Conservation (phyloP, 75 land plant genomes). For the Cryptomeria japonica region DNA sequence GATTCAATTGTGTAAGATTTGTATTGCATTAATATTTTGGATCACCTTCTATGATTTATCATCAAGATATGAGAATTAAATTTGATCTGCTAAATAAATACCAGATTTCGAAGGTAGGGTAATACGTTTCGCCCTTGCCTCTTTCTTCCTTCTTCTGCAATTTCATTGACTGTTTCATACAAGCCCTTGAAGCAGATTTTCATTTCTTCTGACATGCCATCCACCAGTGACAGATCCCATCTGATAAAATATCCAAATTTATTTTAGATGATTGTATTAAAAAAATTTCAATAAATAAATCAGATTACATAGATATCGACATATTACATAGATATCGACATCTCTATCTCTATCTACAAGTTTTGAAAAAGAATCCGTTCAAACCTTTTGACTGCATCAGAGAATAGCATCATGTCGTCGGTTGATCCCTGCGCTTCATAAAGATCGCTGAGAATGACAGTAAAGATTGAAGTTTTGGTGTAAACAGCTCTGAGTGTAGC, state of each 20-base stretch:
- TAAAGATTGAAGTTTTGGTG: conserved; percentile 15
- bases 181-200: conserved; percentile 8
- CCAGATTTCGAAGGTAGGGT: background rate
- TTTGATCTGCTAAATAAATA: background rate
- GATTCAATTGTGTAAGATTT: no score
- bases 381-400: conserved; percentile 18
- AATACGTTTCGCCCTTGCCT: conserved; percentile 15
- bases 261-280: background rate
- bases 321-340: no score
- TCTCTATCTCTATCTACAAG: no score
- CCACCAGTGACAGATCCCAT: conserved; percentile 30
- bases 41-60: no score
- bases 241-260: conserved; percentile 3
- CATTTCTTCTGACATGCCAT: conserved; percentile 1
- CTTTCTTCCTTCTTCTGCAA: conserved; percentile 11
- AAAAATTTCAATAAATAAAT: no score
- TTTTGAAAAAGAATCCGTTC: no score
- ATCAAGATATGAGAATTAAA: background rate
- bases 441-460: conserved; percentile 3
- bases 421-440: conserved; percentile 13
- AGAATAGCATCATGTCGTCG: conserved; percentile 4
- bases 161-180: conserved; percentile 7
- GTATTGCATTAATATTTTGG: no score
- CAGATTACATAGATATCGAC: no score
- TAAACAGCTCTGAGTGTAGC: conserved; percentile 11